These are phyloP conservation scores for Fusarium lateritium DNA, from an alignment of 2,329 filamentous ascomycete species.

Conservation along the genomic window DNA sequence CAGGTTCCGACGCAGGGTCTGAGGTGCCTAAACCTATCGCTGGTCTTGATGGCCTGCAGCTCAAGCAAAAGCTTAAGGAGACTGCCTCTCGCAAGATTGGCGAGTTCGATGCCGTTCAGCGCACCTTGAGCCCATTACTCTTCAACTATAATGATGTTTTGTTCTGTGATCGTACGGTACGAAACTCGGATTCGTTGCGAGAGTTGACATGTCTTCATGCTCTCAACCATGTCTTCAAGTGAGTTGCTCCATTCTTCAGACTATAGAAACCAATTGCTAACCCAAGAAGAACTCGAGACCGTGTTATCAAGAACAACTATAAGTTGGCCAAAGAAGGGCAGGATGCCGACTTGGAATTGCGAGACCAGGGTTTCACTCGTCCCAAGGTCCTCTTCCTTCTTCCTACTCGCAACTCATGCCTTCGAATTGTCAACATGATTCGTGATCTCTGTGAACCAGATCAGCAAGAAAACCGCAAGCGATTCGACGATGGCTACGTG, in stretches of 20 bases:
- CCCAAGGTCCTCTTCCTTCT: slow-evolving; percentile 94
- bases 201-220: slow-evolving; percentile 85
- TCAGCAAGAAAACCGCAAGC: slow-evolving; percentile 94
- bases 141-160: slow-evolving; percentile 89
- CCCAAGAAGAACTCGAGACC: slow-evolving; percentile 79
- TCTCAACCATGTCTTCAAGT: slow-evolving; percentile 93
- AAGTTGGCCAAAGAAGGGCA: slow-evolving; percentile 78
- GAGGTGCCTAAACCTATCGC: slow-evolving; percentile 54
- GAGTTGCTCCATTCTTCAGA: slow-evolving; percentile 47
- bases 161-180: slow-evolving; percentile 78
- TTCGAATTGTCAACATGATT: slow-evolving; percentile 83
- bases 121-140: slow-evolving; percentile 77
- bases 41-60: slow-evolving; percentile 65
- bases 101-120: slow-evolving; percentile 73
- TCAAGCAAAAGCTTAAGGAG: slow-evolving; percentile 79
- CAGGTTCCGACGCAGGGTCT: slow-evolving; percentile 57
- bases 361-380: slow-evolving; percentile 95
- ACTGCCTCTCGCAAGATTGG: slow-evolving; percentile 67
- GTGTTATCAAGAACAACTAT: slow-evolving; percentile 92
- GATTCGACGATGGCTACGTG: slow-evolving; percentile 88
- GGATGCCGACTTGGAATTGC: slow-evolving; percentile 77
- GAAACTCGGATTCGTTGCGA: slow-evolving; percentile 78
- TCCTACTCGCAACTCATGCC: slow-evolving; percentile 89
- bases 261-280: slow-evolving; percentile 27
- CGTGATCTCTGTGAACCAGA: slow-evolving; percentile 83